Conservation (phyloP, 371 early-diverging fungal genomes). For the Smittium mucronatum region DNA sequence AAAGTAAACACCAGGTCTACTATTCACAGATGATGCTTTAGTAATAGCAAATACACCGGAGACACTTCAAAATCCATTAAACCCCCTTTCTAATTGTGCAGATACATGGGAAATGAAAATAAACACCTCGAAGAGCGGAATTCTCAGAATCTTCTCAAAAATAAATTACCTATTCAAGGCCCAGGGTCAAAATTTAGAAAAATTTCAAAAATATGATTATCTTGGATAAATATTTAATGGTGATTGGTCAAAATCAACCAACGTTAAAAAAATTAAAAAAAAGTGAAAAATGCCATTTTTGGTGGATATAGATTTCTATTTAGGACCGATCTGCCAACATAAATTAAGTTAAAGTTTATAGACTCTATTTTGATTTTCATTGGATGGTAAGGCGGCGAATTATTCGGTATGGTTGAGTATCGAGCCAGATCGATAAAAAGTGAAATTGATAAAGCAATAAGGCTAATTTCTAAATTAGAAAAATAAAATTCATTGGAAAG, state of each 20-base stretch:
- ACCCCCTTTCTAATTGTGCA: neutral
- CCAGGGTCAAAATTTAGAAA: neutral
- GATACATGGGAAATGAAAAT: conserved; percentile 4
- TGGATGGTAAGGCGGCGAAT: neutral
- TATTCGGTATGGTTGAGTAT: neutral
- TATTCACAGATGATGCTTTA: conserved; percentile 5
- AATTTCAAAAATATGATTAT: neutral
- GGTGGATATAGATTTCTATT: neutral
- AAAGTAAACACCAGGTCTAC: neutral
- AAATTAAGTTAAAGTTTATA: neutral
- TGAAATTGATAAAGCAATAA: neutral
- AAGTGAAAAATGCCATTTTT: neutral
- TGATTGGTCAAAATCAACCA: neutral
- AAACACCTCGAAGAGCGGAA: neutral
- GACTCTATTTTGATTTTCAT: neutral
- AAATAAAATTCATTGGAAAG: neutral
- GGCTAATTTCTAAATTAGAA: neutral
- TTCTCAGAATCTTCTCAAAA: neutral
- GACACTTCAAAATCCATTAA: neutral
- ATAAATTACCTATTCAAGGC: neutral
- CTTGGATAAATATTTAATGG: neutral
- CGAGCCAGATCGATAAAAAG: neutral
- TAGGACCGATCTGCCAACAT: neutral
- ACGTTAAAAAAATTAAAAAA: neutral
- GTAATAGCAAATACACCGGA: neutral